Conservation (phyloP, 805 yeast species). For the Torulaspora indica region DNA sequence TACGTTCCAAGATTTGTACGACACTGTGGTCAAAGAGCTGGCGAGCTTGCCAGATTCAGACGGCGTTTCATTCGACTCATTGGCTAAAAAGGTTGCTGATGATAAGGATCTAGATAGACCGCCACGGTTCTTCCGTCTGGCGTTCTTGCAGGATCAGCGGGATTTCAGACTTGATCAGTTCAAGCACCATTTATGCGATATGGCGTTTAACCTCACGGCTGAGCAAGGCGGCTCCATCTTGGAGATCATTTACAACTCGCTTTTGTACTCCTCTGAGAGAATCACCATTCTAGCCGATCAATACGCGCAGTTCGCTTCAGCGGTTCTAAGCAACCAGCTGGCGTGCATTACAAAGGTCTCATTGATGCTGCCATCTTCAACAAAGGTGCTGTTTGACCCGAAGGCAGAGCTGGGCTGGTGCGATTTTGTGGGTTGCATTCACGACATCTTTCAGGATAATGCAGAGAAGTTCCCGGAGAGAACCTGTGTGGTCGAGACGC, state of each 20-base stretch:
- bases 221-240: conserved; percentile 15
- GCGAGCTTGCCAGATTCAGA: conserved; percentile 19
- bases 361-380: conserved; percentile 65
- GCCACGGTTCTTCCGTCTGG: conserved; percentile 57
- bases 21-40: conserved; percentile 40
- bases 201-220: conserved; percentile 38
- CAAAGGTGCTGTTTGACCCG: conserved; percentile 73
- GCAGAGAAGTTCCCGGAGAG: conserved; percentile 82
- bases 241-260: conserved; percentile 55
- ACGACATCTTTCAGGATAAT: conserved; percentile 86
- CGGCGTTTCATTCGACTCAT: conserved; percentile 49
- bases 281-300: conserved; percentile 69
- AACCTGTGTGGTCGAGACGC: conserved; percentile 89
- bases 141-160: conserved; percentile 42
- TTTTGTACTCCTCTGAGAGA: conserved; percentile 68
- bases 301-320: conserved; percentile 48
- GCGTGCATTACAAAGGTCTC: conserved; percentile 54
- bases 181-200: conserved; percentile 41
- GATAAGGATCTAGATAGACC: conserved; percentile 48
- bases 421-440: conserved; percentile 90
- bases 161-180: conserved; percentile 35
- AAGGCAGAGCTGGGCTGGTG: conserved; percentile 83
- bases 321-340: conserved; percentile 38
- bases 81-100: conserved; percentile 49
- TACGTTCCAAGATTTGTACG: conserved; percentile 51